A percentile compares a stretch with the other conserved stretches of the same genome.
Conservation (phyloP, 305 asterid species). For the Solanum chacoense region DNA sequence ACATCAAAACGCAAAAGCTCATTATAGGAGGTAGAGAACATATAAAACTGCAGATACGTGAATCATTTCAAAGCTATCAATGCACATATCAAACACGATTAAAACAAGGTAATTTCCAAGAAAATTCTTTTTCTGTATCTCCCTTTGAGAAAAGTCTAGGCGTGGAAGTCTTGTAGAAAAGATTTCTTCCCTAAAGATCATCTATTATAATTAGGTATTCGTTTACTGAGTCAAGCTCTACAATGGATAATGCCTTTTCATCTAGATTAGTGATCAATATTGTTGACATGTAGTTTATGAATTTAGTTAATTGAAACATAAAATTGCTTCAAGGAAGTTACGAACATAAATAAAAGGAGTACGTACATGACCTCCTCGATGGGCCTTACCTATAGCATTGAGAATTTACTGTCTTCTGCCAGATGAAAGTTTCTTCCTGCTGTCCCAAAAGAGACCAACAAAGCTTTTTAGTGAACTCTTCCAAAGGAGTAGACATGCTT, state of each 20-base stretch:
- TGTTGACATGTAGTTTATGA: background rate
- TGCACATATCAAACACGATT: background rate
- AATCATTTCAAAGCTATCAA: background rate
- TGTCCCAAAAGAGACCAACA: conserved; percentile 78
- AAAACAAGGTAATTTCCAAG: background rate
- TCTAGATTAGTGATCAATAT: background rate
- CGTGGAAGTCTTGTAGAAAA: background rate
- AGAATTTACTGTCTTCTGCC: conserved; percentile 79
- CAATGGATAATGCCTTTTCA: background rate
- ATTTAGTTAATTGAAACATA: background rate
- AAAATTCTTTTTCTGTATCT: background rate
- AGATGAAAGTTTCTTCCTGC: conserved; percentile 72
- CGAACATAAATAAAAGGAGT: background rate
- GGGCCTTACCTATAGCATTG: conserved; percentile 49
- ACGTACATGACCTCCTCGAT: background rate
- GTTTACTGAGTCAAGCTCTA: background rate
- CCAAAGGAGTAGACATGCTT: conserved; percentile 38
- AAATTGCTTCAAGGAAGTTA: background rate
- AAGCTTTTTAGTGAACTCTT: conserved; percentile 48
- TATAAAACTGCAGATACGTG: background rate
- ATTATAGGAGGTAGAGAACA: background rate
- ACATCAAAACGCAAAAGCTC: conserved; percentile 2
- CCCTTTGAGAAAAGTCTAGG: background rate
- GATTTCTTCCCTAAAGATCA: background rate
- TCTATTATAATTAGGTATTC: background rate